These are phyloP conservation scores for Monilinia fructicola DNA, from an alignment of 2,329 filamentous ascomycete genomes.

Conservation along the genomic window DNA sequence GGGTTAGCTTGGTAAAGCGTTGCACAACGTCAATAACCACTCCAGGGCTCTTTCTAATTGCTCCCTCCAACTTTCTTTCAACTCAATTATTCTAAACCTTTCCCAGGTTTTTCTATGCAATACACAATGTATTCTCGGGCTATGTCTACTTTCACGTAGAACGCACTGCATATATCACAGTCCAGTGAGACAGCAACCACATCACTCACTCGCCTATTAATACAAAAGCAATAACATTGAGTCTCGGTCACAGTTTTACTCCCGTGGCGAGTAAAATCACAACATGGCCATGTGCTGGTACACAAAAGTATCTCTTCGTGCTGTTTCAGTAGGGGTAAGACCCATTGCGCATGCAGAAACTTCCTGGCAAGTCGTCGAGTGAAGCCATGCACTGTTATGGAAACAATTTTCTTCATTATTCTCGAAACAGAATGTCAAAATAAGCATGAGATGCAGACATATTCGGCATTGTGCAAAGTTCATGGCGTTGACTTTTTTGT, in stretches of 20 bases:
- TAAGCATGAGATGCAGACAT: not conserved
- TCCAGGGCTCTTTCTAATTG: too few species aligned
- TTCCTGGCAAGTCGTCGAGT: not conserved
- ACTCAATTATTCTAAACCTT: too few species aligned
- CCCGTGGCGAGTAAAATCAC: not conserved
- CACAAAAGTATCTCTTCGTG: not conserved
- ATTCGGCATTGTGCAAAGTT: not conserved
- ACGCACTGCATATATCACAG: too few species aligned
- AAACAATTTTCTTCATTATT: not conserved
- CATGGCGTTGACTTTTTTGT: not conserved
- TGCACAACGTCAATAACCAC: too few species aligned
- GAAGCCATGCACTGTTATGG: not conserved
- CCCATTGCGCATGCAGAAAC: not conserved
- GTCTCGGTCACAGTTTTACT: not conserved
- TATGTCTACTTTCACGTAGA: too few species aligned
- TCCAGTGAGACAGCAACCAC: not conserved
- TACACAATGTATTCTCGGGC: too few species aligned
- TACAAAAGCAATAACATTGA: not conserved
- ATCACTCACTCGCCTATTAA: not conserved
- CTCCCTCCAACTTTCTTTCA: too few species aligned
- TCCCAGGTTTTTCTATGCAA: too few species aligned
- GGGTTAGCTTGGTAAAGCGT: not conserved
- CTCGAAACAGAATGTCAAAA: not conserved
- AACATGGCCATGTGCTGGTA: too few species aligned
- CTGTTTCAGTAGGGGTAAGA: not conserved